These are phyloP conservation scores for Alternaria burnsii DNA, from an alignment of 2,329 filamentous ascomycete species.

Conservation along the genomic window DNA sequence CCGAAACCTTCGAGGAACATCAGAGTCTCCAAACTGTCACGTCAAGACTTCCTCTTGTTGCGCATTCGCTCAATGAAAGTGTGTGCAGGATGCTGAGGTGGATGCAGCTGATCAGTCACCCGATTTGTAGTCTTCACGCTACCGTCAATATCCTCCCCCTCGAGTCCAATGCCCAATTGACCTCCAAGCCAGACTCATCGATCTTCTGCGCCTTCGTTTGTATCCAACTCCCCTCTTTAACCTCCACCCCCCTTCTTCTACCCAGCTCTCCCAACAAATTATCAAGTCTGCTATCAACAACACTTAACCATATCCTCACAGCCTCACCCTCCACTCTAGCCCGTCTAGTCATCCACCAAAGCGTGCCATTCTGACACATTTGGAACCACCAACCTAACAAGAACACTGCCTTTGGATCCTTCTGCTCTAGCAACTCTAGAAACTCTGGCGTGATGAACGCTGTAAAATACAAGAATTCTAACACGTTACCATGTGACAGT, in stretches of 20 bases:
- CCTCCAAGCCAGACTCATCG: background rate
- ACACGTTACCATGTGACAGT: conserved; percentile 52
- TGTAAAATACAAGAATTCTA: conserved; percentile 60
- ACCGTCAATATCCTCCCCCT: background rate
- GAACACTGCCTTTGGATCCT: conserved; percentile 63
- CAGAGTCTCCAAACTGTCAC: too few relatives aligned
- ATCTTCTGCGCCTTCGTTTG: background rate
- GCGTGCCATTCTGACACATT: conserved; percentile 39
- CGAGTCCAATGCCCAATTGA: conserved; percentile 2
- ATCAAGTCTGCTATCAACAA: conserved; percentile 19
- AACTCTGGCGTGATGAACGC: conserved; percentile 57
- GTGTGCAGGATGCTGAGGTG: too few relatives aligned
- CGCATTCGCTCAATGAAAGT: too few relatives aligned
- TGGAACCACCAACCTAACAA: conserved; percentile 67
- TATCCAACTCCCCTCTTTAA: background rate
- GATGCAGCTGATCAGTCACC: too few relatives aligned
- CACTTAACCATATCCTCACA: conserved; percentile 37
- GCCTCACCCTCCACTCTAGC: conserved; percentile 37
- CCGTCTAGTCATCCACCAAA: conserved; percentile 42
- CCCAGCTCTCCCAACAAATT: conserved; percentile 11
- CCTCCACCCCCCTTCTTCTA: background rate
- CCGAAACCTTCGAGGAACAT: too few relatives aligned
- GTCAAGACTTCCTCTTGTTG: too few relatives aligned
- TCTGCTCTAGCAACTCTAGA: conserved; percentile 56
- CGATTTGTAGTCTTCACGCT: background rate